Evolutionary conservation across 345 rosid genomes (phyloP), one percentile per base, ranked within the genome.

Genomic region (Microcos paniculata): DNA sequence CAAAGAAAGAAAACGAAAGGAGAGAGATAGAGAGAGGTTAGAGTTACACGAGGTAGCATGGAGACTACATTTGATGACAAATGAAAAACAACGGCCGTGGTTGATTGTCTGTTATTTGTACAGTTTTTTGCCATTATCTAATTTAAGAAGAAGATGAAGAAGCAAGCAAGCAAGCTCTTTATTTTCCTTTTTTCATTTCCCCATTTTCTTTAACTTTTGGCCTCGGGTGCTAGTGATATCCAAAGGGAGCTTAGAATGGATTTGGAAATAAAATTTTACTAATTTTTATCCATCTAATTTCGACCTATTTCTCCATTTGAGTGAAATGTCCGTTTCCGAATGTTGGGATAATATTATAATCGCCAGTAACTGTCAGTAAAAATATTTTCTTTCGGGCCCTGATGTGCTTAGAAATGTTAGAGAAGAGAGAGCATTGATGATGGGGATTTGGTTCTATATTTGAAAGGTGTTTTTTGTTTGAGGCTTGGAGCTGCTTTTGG

Each of bases 381-480:
- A 3, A 3, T 35, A 3, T 35, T 23, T 12, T 65, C 23, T 24
- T 15, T 6, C 18, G 8, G 8, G 0, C 24, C 23, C 30, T 35
- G 30, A 61, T 30, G 8, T 15, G 19, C 3, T 61, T 30, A 61
- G 42, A 61, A 59, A 14, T 15, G 19, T 12, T n/a, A n/a, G n/a
- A n/a, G n/a, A n/a, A n/a, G n/a, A n/a, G n/a, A 13, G 28, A 45
- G 52, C 65, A 71, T 66, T 74, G 67, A 77, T 74, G 67, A 77
- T 73, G 77, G 69, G 53, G 45, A 45, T 80, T 79, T 75, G 74
- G 52, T 78, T 64, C 49, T 71, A 72, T 70, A 58, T 52, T 71
- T 82, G 82, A 77, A 84, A 82, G 76, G 73, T 77, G 71, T 11
- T 23, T 73, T 82, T 85, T 78, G 84, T 82, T 85, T 69, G 78